Evolutionary conservation across 176 grass and related monocot species (phyloP).

Genomic region (Rhynchospora breviuscula): DNA sequence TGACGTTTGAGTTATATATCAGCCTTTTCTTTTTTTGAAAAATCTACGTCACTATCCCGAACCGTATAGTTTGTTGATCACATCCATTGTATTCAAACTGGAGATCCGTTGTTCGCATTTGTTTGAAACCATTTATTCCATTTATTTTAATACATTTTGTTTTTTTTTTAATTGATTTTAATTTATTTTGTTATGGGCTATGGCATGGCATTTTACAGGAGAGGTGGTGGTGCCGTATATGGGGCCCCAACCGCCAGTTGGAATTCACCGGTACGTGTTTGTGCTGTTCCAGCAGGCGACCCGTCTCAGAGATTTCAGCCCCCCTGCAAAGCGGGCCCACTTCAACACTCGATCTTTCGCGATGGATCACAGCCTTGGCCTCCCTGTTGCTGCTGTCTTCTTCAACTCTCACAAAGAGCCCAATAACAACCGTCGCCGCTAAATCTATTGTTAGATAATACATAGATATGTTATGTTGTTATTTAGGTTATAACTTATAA

Average conservation of each 20-base stretch:
- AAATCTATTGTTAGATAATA: not conserved
- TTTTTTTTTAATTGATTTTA: too few species aligned
- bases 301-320: conserved; percentile 7
- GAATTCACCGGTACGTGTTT: conserved; percentile 43
- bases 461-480: not conserved
- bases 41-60: too few species aligned
- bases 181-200: not conserved
- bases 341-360: conserved; percentile 76
- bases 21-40: too few species aligned
- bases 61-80: not conserved
- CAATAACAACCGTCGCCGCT: conserved; percentile 40
- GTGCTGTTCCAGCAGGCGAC: conserved; percentile 41
- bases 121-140: not conserved
- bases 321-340: conserved; percentile 19
- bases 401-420: conserved; percentile 92
- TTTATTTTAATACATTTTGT: too few species aligned
- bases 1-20: too few species aligned
- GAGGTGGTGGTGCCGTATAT: conserved; percentile 32
- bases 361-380: conserved; percentile 42
- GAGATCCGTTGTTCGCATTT: not conserved
- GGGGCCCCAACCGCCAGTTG: conserved; percentile 33
- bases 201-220: conserved; percentile 13
- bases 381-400: conserved; percentile 57
- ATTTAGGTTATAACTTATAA: not conserved
- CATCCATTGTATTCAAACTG: not conserved